A percentile compares a stretch with the other conserved stretches of the same genome.
These are phyloP conservation scores for Starmerella sirachaensis DNA, from an alignment of 805 yeast genomes.

Conservation along the genomic window DNA sequence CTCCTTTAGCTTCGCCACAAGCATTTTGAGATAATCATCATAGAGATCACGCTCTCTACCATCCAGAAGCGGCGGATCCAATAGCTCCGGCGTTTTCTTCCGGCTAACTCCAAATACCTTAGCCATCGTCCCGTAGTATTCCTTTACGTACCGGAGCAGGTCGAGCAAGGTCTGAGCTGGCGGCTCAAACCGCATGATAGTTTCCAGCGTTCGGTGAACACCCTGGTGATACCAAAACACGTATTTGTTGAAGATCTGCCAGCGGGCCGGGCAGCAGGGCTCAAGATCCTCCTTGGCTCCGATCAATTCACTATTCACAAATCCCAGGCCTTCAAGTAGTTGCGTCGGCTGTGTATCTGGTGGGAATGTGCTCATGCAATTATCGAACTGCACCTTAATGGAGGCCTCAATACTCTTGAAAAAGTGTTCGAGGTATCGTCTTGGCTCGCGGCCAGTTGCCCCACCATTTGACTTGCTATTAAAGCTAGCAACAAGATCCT, in stretches of 20 bases:
- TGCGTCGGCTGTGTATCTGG: conserved; percentile 38
- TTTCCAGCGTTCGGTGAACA: conserved; percentile 50
- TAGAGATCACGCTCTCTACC: conserved; percentile 60
- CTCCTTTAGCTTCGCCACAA: conserved; percentile 62
- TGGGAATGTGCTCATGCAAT: conserved; percentile 45
- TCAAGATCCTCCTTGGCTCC: conserved; percentile 50
- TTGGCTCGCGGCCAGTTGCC: conserved; percentile 3
- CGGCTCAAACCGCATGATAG: conserved; percentile 55
- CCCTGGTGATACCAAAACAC: conserved; percentile 57
- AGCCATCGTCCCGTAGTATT: conserved; percentile 44
- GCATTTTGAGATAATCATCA: conserved; percentile 64
- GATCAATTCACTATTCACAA: conserved; percentile 71
- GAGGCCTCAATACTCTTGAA: conserved; percentile 46
- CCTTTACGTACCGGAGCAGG: conserved; percentile 66
- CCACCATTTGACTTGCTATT: conserved; percentile 20
- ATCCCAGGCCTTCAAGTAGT: conserved; percentile 59
- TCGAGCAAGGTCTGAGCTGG: conserved; percentile 63
- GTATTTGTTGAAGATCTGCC: conserved; percentile 58
- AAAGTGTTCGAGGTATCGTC: conserved; percentile 47
- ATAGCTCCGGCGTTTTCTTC: conserved; percentile 25
- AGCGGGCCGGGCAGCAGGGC: conserved; percentile 52
- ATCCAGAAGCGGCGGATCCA: conserved; percentile 52
- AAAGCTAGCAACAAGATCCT: conserved; percentile 48
- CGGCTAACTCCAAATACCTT: conserved; percentile 40
- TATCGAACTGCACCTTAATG: conserved; percentile 53